A percentile compares a stretch with the other conserved stretches of the same genome.
These are phyloP conservation scores for Agaricus subrufescens DNA, from an alignment of 768 basidiomycete species.

Conservation along the genomic window DNA sequence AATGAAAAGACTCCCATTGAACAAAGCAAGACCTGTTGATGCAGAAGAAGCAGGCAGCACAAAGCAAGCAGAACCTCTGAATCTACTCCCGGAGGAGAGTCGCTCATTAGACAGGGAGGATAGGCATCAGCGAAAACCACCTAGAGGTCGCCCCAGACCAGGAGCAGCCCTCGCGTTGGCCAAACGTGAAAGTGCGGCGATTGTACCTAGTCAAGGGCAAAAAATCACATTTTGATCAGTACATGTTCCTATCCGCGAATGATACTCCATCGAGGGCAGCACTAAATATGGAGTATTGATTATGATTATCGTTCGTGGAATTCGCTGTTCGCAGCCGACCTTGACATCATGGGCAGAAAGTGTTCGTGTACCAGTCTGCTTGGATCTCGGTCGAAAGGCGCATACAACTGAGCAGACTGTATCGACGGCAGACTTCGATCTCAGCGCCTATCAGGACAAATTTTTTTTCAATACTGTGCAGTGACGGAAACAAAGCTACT, in stretches of 20 bases:
- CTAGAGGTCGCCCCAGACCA: slow-evolving; percentile 56
- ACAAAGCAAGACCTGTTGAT: slow-evolving; percentile 3
- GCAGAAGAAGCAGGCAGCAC: slow-evolving; percentile 8
- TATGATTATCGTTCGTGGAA: not conserved
- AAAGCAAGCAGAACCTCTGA: slow-evolving; percentile 3
- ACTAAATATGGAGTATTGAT: not conserved
- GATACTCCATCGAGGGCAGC: not conserved
- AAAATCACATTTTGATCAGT: slow-evolving; percentile 59
- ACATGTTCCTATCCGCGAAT: not conserved
- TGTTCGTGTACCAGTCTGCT: too few relatives aligned
- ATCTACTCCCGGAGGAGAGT: not conserved
- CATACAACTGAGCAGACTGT: too few relatives aligned
- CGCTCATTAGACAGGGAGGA: slow-evolving; percentile 3
- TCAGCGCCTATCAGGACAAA: too few relatives aligned
- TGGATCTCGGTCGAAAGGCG: too few relatives aligned
- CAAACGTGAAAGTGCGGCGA: slow-evolving; percentile 70
- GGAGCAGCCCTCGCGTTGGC: slow-evolving; percentile 79
- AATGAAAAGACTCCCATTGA: not conserved
- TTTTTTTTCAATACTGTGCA: not conserved
- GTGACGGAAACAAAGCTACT: not conserved
- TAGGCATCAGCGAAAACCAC: slow-evolving; percentile 23
- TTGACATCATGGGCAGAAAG: too few relatives aligned
- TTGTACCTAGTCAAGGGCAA: slow-evolving; percentile 62
- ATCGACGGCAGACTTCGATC: too few relatives aligned
- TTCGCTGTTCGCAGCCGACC: too few relatives aligned